Base-by-base conservation (phyloP, 2,329 filamentous ascomycete species). In the Neonectria magnoliae region DNA sequence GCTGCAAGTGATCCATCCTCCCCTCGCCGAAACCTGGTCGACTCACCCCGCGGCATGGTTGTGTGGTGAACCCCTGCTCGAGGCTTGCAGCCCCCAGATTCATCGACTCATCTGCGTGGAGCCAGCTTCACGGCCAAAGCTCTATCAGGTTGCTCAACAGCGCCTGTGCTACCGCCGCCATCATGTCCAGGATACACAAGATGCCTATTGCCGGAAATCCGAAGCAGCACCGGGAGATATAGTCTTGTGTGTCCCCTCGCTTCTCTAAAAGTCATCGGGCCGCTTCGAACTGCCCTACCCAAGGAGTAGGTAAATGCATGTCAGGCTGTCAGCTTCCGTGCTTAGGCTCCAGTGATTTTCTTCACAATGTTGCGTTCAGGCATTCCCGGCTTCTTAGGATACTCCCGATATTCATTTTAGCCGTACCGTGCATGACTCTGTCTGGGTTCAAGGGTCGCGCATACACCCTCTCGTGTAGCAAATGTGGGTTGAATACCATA, bases 1-100 rank as follows among this genome's bases (percentile, higher is more conserved):
- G 71, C 71, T 73, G 71, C 71, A 67, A 65, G 71, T 64, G 67
- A 71, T 70, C 60, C 53, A 60, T 41, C 61, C 71, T 56, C 67
- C 57, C 62, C 58, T 54, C 53, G 52, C 54, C 53, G 18, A 33
- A 51, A 33, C 59, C 50, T 54, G 50, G 52, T 50, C 33, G 31
- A 25, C 31, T 36, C 29, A 22, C 56, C 45, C 31, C 45, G 29
- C 56, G 44, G 22, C 33, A 41, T 29, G 29, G 16, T 42, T 42
- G 33, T 33, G 42, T 47, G 50, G 27, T 47, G 44, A 41, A 14
- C 41, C 57, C 57, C 57, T 54, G 51, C 36, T 25, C n/a, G 20
- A 33, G 22, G n/a, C 51, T 55, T 48, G 42, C 50, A 53, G 42
- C 51, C 42, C 41, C 42, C 41, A 41, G 50, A 44, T 42, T 29